These are phyloP conservation scores for Paramecium primaurelia DNA, from an alignment of 73 alveolate species.

Conservation along the genomic window DNA sequence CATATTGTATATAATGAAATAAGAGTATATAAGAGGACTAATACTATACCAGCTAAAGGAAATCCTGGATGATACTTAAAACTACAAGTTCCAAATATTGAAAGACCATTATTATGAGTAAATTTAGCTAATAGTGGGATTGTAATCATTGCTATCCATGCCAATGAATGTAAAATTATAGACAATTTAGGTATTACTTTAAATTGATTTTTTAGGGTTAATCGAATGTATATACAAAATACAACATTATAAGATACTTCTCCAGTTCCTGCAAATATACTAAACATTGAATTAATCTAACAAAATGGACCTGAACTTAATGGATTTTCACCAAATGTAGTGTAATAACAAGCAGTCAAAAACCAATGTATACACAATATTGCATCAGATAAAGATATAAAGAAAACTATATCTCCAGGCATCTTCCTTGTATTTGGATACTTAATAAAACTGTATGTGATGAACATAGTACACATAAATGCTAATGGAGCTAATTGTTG, in stretches of 20 bases:
- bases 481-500: constrained; percentile 52
- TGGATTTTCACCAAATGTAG: background rate
- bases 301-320: constrained; percentile 44
- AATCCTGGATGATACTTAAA: constrained; percentile 39
- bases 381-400: constrained; percentile 47
- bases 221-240: constrained; percentile 39
- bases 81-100: constrained; percentile 61
- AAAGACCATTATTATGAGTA: constrained; percentile 4
- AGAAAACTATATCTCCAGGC: constrained; percentile 60
- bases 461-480: constrained; percentile 49
- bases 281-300: constrained; percentile 25
- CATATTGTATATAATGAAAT: constrained; percentile 49
- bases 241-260: constrained; percentile 49
- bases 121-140: constrained; percentile 44
- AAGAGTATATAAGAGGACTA: constrained; percentile 12
- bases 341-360: background rate
- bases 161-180: constrained; percentile 28
- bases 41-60: constrained; percentile 42
- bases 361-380: constrained; percentile 46
- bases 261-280: constrained; percentile 54
- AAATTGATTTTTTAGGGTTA: background rate
- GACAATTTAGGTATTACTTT: background rate
- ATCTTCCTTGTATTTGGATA: constrained; percentile 55
- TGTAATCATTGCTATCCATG: constrained; percentile 33
- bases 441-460: constrained; percentile 23